A percentile compares a stretch with the other conserved stretches of the same genome.
Evolutionary conservation across 352 stramenopile genomes (phyloP).

Genomic region (Globisporangium recalcitrans): DNA sequence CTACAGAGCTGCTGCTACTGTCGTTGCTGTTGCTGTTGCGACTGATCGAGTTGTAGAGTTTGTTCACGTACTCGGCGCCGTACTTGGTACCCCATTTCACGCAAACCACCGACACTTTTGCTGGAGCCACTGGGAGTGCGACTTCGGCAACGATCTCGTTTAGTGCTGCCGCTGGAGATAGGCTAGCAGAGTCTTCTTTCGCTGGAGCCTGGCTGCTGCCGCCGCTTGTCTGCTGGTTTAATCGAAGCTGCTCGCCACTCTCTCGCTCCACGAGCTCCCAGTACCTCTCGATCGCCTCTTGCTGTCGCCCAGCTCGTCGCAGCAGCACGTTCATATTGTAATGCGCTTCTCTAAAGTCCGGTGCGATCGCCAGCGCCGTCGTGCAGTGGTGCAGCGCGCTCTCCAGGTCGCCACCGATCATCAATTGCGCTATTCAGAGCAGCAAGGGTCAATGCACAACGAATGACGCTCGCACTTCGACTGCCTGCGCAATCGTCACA

Average conservation of each 20-base stretch:
- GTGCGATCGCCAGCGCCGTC: constrained; percentile 26
- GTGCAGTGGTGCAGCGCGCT: constrained; percentile 35
- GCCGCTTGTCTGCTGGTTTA: constrained; percentile 64
- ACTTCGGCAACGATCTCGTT: too few relatives aligned
- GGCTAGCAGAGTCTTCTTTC: neutral
- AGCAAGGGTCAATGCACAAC: neutral
- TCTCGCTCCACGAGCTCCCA: constrained; percentile 78
- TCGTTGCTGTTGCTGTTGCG: constrained; percentile 19
- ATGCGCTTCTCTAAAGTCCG: constrained; percentile 33
- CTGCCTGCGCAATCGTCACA: neutral
- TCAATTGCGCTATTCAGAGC: constrained; percentile 26
- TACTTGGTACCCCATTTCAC: constrained; percentile 88
- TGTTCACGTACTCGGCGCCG: constrained; percentile 77
- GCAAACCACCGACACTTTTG: constrained; percentile 50
- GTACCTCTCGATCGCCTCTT: constrained; percentile 39
- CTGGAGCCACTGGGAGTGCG: constrained; percentile 76
- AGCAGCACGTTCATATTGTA: constrained; percentile 66
- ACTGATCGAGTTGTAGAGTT: constrained; percentile 38
- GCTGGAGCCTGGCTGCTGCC: neutral
- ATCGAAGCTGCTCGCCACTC: constrained; percentile 39
- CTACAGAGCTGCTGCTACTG: neutral
- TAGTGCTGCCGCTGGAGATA: constrained; percentile 30
- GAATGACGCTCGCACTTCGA: neutral
- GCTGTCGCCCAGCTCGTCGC: constrained; percentile 36
- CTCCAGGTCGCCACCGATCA: constrained; percentile 26